Evolutionary conservation across 176 grass and related monocot species (phyloP).

Genomic region (Carex myosuroides): DNA sequence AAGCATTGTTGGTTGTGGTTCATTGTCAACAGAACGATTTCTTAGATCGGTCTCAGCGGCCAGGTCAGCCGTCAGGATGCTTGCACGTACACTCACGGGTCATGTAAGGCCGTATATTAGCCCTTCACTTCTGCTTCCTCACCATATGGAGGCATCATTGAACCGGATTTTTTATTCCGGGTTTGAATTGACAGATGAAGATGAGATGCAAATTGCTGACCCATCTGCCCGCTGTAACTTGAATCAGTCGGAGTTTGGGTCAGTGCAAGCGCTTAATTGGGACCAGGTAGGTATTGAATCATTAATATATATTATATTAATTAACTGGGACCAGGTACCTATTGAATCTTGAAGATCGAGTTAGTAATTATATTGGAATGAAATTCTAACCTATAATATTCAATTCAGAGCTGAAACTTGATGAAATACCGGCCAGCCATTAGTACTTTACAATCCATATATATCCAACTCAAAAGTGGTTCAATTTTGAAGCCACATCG

Average conservation of each 20-base stretch:
- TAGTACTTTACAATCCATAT: neutral
- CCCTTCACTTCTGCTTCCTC: constrained; percentile 7
- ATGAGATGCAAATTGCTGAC: constrained; percentile 20
- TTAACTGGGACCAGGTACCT: constrained; percentile 22
- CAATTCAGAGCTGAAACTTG: neutral
- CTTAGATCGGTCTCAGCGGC: constrained; percentile 25
- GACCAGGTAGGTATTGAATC: constrained; percentile 29
- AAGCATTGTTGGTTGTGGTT: constrained; percentile 3
- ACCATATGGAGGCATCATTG: constrained; percentile 25
- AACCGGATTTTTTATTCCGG: constrained; percentile 27
- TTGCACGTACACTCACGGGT: constrained; percentile 18
- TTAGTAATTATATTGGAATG: neutral
- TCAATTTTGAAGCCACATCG: neutral
- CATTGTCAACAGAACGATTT: constrained; percentile 17
- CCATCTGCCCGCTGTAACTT: constrained; percentile 21
- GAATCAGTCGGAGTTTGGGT: constrained; percentile 13
- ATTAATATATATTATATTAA: neutral
- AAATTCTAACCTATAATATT: neutral
- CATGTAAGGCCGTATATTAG: neutral
- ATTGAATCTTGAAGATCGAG: neutral
- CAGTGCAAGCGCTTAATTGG: constrained; percentile 21
- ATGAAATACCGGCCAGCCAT: neutral
- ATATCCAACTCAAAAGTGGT: neutral
- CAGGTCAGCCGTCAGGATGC: constrained; percentile 21
- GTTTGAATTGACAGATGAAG: constrained; percentile 26